Evolutionary conservation across 2,329 filamentous ascomycete genomes (phyloP).

Genomic region (Thielaviopsis musarum): DNA sequence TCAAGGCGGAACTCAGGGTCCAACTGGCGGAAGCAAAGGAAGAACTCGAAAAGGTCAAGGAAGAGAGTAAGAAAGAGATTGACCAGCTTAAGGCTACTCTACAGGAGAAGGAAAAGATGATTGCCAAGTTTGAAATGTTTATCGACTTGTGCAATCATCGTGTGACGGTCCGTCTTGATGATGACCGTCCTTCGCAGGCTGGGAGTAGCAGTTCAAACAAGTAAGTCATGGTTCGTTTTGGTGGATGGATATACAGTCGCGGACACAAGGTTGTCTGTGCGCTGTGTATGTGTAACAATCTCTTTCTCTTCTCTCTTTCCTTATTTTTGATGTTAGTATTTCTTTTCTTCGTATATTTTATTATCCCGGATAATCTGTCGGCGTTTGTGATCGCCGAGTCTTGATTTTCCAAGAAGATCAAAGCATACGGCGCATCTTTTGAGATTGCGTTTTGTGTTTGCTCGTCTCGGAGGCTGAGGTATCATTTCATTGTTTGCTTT

Average conservation of each 20-base stretch:
- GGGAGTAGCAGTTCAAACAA: constrained; percentile 9
- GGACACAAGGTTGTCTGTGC: background rate
- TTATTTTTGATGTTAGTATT: background rate
- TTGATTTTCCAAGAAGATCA: background rate
- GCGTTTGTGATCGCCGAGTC: background rate
- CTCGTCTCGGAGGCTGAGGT: too few relatives aligned
- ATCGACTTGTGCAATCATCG: constrained; percentile 53
- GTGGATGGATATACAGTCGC: background rate
- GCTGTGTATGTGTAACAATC: background rate
- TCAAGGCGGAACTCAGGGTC: constrained; percentile 42
- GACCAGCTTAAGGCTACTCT: constrained; percentile 41
- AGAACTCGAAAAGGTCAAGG: constrained; percentile 36
- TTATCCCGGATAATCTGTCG: background rate
- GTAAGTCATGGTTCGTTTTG: background rate
- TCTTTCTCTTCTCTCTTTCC: background rate
- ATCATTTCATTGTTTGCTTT: background rate
- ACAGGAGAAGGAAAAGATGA: constrained; percentile 44
- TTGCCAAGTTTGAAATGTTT: constrained; percentile 50
- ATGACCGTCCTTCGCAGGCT: constrained; percentile 14
- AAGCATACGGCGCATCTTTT: background rate
- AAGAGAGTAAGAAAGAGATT: constrained; percentile 40
- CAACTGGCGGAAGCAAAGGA: constrained; percentile 42
- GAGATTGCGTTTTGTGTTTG: background rate
- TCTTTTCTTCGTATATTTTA: background rate
- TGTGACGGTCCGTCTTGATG: constrained; percentile 40